phyloP scores from a whole-genome alignment of 2,329 filamentous ascomycete genomes.

The Penicillium corylophilum region DNA sequence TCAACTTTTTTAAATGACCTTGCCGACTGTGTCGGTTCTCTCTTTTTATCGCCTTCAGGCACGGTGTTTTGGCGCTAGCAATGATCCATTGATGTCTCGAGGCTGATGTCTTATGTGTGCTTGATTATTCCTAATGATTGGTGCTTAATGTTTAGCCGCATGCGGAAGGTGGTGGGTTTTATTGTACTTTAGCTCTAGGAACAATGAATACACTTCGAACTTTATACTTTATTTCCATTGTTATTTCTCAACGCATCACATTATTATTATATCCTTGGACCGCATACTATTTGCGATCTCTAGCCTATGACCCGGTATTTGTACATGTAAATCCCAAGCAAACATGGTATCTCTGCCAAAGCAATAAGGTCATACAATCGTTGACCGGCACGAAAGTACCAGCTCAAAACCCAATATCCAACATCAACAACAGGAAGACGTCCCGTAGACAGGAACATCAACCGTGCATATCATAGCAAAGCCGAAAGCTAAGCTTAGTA shows the following conservation, averaged over 20 bases:
- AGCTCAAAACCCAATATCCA: background rate
- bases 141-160: constrained; percentile 4
- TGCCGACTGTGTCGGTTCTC: constrained; percentile 12
- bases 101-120: constrained; percentile 10
- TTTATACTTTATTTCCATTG: background rate
- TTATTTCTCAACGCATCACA: background rate
- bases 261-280: background rate
- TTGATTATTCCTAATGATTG: constrained; percentile 18
- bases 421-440: background rate
- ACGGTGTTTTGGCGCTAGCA: background rate
- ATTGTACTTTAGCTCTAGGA: constrained; percentile 12
- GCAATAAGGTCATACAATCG: constrained; percentile 19
- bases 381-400: constrained; percentile 1
- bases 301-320: background rate
- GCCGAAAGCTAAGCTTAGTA: constrained; percentile 16
- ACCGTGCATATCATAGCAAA: background rate
- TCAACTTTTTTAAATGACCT: background rate
- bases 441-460: background rate
- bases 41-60: background rate
- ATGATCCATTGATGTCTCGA: constrained; percentile 2
- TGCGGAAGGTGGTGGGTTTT: background rate
- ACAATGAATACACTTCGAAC: constrained; percentile 2
- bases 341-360: constrained; percentile 22
- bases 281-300: background rate
- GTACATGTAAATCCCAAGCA: constrained; percentile 13